Evolutionary conservation across 129 eudicot genomes (phyloP), one percentile per base, ranked within the genome.

Genomic region (Flaveria bidentis): DNA sequence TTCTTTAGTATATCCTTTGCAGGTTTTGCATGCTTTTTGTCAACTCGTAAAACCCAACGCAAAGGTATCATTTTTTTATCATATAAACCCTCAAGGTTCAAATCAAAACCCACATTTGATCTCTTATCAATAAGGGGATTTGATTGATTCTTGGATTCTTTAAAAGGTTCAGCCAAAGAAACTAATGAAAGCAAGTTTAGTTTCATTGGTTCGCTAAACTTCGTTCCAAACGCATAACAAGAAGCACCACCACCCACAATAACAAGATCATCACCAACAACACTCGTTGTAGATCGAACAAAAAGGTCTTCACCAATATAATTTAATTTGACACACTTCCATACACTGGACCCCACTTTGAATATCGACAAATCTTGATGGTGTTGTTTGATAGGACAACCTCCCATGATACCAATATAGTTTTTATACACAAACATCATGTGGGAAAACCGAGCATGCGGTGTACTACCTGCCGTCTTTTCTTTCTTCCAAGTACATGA

Each of bases 191-290:
- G 87, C 89, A 91, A 73, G 72, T 85, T 81, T 30, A 95, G 85
- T 75, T 84, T 91, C 81, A 85, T 62, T 5, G 97, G 97, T 85
- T 87, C 99, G 73, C 93, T 89, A 80, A 95, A 95, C 82, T 89
- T 95, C 1, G 99, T 95, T 78, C 99, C 99, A 86, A 95, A 95
- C 15, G 99, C 99, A 86, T 91, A 95, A 86, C 99, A 95, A 70
- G 99, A 72, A 41, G 97, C 94, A 50, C 99, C 99, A 47, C 99
- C 99, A 23, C 99, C 99, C 52, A 91, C 82, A 78, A 95, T 80
- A 76, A 91, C 77, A 28, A 95, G 86, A 78, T 91, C 86, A 78
- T 89, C 82, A 76, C 85, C 91, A 71, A 91, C 78, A 62, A 91
- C 78, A 80, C 82, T 89, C n/a, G 85, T 85, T 13, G 94, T 84